These are phyloP conservation scores for Mortierella sp. DNA, from an alignment of 371 early-diverging fungal species.

Conservation along the genomic window DNA sequence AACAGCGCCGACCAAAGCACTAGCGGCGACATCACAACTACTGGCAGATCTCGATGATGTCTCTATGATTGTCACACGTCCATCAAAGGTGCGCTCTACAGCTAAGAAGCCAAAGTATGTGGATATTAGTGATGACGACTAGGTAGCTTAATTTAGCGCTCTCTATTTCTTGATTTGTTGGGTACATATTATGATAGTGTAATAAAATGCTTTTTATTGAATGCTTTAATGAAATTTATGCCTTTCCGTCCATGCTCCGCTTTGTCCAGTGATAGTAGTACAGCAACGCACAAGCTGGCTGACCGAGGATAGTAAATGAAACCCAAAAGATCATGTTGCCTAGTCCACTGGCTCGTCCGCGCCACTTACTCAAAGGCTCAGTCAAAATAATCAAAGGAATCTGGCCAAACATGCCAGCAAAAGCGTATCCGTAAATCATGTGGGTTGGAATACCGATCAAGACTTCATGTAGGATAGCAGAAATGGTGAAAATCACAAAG, in stretches of 20 bases:
- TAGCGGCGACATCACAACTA: slow-evolving; percentile 21
- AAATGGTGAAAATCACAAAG: slow-evolving; percentile 80
- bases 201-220: neutral
- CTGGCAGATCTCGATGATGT: slow-evolving; percentile 38
- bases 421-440: slow-evolving; percentile 84
- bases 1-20: slow-evolving; percentile 20
- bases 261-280: slow-evolving; percentile 87
- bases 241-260: slow-evolving; percentile 26
- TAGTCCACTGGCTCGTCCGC: slow-evolving; percentile 78
- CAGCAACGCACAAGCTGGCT: slow-evolving; percentile 84
- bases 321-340: slow-evolving; percentile 94
- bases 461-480: slow-evolving; percentile 89
- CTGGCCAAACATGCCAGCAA: slow-evolving; percentile 91
- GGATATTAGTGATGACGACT: slow-evolving; percentile 49
- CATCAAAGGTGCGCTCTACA: slow-evolving; percentile 10
- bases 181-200: too few species aligned
- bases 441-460: slow-evolving; percentile 90
- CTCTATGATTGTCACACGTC: slow-evolving; percentile 28
- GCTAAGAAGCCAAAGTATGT: slow-evolving; percentile 49
- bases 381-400: slow-evolving; percentile 88
- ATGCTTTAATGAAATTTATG: neutral
- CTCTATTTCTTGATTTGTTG: neutral
- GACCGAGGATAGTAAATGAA: slow-evolving; percentile 86
- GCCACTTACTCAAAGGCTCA: slow-evolving; percentile 69
- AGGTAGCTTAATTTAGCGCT: neutral